Conservation (phyloP, 1,139 yeast species). For the Yarrowia galli region DNA sequence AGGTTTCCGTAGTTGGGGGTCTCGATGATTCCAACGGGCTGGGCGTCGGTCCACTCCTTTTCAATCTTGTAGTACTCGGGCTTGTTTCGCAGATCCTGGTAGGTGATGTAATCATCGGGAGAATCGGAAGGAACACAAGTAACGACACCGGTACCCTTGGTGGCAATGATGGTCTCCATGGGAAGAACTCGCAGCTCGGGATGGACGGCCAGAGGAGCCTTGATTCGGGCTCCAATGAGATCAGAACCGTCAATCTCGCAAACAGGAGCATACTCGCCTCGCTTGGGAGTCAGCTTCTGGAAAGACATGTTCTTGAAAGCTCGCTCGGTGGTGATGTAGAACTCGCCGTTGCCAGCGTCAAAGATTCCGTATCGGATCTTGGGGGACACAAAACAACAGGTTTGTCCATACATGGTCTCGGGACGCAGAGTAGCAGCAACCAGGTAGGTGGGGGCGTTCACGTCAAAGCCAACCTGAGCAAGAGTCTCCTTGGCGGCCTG, state of each 20-base stretch:
- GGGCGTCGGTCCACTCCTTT: conserved; percentile 81
- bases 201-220: conserved; percentile 81
- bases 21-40: conserved; percentile 73
- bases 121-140: conserved; percentile 99
- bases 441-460: conserved; percentile 65
- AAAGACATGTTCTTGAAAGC: conserved; percentile 98
- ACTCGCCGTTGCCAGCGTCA: conserved; percentile 80
- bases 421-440: conserved; percentile 99
- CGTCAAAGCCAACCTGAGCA: conserved; percentile 57
- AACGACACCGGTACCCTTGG: conserved; percentile 98
- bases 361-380: conserved; percentile 91
- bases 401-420: conserved; percentile 99
- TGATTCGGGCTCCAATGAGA: conserved; percentile 84
- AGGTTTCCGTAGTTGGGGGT: conserved; percentile 89
- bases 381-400: conserved; percentile 97
- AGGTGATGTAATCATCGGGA: conserved; percentile 94
- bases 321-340: conserved; percentile 88
- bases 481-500: conserved; percentile 61
- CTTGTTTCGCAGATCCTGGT: conserved; percentile 82
- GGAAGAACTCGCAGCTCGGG: conserved; percentile 85
- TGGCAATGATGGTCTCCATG: conserved; percentile 95
- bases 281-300: conserved; percentile 88
- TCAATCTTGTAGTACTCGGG: conserved; percentile 89
- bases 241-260: conserved; percentile 70
- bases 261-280: conserved; percentile 77